A percentile compares a stretch with the other conserved stretches of the same genome.
Conservation (phyloP, 192 early-diverging fungal genomes). For the Funneliformis mosseae region DNA sequence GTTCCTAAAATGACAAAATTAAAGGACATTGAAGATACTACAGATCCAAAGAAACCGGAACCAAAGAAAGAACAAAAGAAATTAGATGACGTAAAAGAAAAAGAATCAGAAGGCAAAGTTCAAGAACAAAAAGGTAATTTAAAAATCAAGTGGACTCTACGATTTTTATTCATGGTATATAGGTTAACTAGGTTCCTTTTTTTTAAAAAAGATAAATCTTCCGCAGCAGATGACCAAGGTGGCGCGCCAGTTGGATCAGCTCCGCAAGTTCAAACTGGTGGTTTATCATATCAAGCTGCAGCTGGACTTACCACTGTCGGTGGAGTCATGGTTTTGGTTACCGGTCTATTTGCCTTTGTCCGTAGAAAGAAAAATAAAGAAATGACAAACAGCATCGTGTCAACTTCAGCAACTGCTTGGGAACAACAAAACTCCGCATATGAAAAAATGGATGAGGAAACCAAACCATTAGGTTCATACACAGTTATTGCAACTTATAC, state of each 20-base stretch:
- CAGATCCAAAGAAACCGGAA: neutral
- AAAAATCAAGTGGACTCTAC: too few relatives aligned
- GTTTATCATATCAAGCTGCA: neutral
- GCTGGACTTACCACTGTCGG: slow-evolving; percentile 37
- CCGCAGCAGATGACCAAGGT: neutral
- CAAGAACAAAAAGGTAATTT: too few relatives aligned
- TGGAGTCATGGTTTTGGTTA: slow-evolving; percentile 37
- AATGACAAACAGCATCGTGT: slow-evolving; percentile 36
- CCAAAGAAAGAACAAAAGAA: neutral
- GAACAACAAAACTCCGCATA: slow-evolving; percentile 43
- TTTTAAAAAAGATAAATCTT: neutral
- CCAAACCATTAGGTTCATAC: slow-evolving; percentile 48
- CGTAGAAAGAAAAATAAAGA: slow-evolving; percentile 39
- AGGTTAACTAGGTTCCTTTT: too few relatives aligned
- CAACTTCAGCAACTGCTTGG: slow-evolving; percentile 42
- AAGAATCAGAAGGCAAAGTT: too few relatives aligned
- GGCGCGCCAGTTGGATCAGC: neutral
- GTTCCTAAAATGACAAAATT: too few relatives aligned
- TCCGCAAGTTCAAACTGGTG: neutral
- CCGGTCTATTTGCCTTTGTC: slow-evolving; percentile 37
- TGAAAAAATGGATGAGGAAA: slow-evolving; percentile 37
- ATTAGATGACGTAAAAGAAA: neutral
- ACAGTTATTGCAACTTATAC: slow-evolving; percentile 46
- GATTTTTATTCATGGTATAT: too few relatives aligned
- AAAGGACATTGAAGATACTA: too few relatives aligned